Conservation (phyloP, 1,284 basidiomycete genomes). For the Ustilago cynodontis region DNA sequence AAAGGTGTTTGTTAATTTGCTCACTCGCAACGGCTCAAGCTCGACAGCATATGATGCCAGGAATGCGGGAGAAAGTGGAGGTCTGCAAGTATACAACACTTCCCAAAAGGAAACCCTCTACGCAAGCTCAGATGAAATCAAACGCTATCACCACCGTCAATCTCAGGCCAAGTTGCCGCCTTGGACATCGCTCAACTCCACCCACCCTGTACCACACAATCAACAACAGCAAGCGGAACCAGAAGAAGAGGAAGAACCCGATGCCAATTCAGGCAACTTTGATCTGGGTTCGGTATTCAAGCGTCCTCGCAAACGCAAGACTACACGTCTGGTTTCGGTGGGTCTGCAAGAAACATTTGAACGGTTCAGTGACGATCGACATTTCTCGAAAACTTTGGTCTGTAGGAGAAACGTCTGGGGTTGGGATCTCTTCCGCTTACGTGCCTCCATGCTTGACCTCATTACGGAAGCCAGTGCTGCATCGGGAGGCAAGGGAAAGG, state of each 20-base stretch:
- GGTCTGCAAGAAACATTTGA: conserved; percentile 41
- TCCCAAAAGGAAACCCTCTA: conserved; percentile 19
- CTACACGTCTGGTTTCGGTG: conserved; percentile 11
- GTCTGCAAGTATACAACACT: conserved; percentile 26
- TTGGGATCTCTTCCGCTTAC: conserved; percentile 26
- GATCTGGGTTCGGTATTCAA: conserved; percentile 28
- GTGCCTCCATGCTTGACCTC: not conserved
- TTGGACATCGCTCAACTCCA: conserved; percentile 27
- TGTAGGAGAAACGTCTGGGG: conserved; percentile 30
- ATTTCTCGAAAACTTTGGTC: conserved; percentile 34
- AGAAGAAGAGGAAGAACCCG: conserved; percentile 4
- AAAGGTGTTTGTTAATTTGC: not conserved
- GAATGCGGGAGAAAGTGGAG: not conserved
- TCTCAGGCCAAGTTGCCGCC: conserved; percentile 7
- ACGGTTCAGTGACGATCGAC: conserved; percentile 38
- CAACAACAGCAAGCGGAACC: not conserved
- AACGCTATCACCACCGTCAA: conserved; percentile 1
- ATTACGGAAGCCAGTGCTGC: not conserved
- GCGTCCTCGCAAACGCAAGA: conserved; percentile 6
- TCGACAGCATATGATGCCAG: not conserved
- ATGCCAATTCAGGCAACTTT: conserved; percentile 20
- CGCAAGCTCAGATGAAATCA: conserved; percentile 18
- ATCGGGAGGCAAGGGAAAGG: conserved; percentile 8
- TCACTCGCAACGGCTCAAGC: not conserved
- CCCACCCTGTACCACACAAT: not conserved